These are phyloP conservation scores for Crotalaria pallida DNA, from an alignment of 306 rosid genomes.

Conservation along the genomic window DNA sequence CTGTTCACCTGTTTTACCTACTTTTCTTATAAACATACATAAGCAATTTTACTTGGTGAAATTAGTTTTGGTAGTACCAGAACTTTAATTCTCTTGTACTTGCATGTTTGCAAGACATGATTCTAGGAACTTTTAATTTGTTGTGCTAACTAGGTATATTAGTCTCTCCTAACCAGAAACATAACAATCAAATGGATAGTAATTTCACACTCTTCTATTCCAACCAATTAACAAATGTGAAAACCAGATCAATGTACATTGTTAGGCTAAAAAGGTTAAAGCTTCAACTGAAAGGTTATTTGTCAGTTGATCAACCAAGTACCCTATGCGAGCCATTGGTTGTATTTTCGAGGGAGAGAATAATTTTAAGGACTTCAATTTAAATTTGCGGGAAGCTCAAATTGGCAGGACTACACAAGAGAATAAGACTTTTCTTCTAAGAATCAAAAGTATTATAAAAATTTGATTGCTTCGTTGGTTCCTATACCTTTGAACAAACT, in stretches of 20 bases:
- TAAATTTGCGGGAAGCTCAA: conserved; percentile 5
- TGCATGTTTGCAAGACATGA: conserved; percentile 21
- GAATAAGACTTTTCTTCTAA: neutral
- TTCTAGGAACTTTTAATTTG: conserved; percentile 9
- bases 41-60: conserved; percentile 10
- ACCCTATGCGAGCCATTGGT: neutral
- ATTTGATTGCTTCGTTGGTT: no score
- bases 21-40: conserved; percentile 28
- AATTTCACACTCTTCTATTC: neutral
- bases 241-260: conserved; percentile 24
- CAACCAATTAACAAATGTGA: conserved; percentile 41
- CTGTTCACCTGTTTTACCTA: conserved; percentile 75
- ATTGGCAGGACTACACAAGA: neutral
- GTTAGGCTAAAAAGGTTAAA: conserved; percentile 21
- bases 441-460: neutral
- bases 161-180: conserved; percentile 45
- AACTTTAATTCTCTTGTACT: conserved; percentile 31
- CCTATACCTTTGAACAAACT: no score
- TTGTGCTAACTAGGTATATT: conserved; percentile 20
- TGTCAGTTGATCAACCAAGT: conserved; percentile 28
- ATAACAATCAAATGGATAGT: conserved; percentile 33
- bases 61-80: conserved; percentile 44
- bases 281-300: conserved; percentile 22
- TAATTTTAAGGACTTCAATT: neutral
- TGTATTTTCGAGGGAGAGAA: conserved; percentile 13